phyloP scores from a whole-genome alignment of 305 asterid species.

The Solanum hybrid region DNA sequence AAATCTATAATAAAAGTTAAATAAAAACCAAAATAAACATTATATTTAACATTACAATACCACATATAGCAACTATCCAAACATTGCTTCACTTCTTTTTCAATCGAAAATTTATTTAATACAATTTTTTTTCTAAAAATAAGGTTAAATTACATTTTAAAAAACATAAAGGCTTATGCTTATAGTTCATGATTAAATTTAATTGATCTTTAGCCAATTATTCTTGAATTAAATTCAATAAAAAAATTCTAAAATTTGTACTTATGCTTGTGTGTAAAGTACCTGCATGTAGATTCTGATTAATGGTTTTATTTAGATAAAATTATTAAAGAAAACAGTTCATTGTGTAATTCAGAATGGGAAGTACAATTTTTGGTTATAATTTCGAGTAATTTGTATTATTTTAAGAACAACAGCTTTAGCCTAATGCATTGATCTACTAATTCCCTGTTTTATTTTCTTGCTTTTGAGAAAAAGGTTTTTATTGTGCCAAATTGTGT shows the following conservation, averaged over 20 bases:
- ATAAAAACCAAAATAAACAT: not conserved
- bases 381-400: not conserved
- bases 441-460: constrained; percentile 1
- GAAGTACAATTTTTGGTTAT: constrained; percentile 12
- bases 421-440: not conserved
- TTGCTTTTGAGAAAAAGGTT: constrained; percentile 2
- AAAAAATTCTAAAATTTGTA: not conserved
- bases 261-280: constrained; percentile 10
- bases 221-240: not conserved
- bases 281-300: constrained; percentile 5
- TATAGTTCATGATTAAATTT: not conserved
- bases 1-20: not conserved
- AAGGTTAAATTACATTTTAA: not conserved
- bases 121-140: not conserved
- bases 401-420: not conserved
- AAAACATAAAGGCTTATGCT: not conserved
- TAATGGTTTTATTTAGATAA: not conserved
- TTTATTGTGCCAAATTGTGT: not conserved
- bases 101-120: not conserved
- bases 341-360: constrained; percentile 5
- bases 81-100: constrained; percentile 1
- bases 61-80: not conserved
- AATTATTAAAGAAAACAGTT: constrained; percentile 1
- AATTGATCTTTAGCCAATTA: not conserved
- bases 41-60: not conserved